Percentiles rank a stretch among this genome's conserved stretches.
These are phyloP conservation scores for Colletotrichum viniferum DNA, from an alignment of 2,329 filamentous ascomycete genomes.

Conservation along the genomic window DNA sequence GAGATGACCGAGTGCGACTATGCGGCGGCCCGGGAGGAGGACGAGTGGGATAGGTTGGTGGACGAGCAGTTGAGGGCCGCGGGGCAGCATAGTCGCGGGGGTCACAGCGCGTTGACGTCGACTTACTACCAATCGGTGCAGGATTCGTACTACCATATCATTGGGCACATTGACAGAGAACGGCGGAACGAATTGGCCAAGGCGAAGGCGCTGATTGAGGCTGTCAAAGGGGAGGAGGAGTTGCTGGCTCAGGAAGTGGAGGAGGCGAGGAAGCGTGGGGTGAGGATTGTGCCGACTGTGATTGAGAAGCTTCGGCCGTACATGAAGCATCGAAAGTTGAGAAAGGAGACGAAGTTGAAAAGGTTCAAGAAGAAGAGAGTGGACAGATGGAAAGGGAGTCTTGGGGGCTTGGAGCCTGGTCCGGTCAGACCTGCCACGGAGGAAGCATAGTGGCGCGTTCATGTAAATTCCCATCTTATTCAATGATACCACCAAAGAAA, in stretches of 20 bases:
- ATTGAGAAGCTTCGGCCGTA: background rate
- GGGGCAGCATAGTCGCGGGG: background rate
- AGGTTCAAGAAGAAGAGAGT: background rate
- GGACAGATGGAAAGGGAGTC: background rate
- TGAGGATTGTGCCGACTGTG: background rate
- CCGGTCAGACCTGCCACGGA: background rate
- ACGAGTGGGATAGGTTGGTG: conserved; percentile 53
- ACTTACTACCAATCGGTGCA: background rate
- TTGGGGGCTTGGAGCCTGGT: background rate
- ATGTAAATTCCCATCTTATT: background rate
- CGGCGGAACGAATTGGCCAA: conserved; percentile 45
- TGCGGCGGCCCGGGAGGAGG: conserved; percentile 41
- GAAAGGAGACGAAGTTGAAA: background rate
- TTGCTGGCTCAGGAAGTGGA: conserved; percentile 32
- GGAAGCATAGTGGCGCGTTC: background rate
- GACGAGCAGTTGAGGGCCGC: background rate
- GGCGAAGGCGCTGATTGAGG: conserved; percentile 41
- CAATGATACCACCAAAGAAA: background rate
- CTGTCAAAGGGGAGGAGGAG: conserved; percentile 37
- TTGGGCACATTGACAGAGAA: conserved; percentile 29
- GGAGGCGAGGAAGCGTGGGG: conserved; percentile 26
- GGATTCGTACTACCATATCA: conserved; percentile 2
- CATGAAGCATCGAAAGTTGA: background rate
- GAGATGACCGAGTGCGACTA: conserved; percentile 34
- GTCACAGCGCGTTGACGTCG: too few relatives aligned